Conservation (phyloP, 225 moss, liverwort and hornwort species). For the Lunularia cruciata region DNA sequence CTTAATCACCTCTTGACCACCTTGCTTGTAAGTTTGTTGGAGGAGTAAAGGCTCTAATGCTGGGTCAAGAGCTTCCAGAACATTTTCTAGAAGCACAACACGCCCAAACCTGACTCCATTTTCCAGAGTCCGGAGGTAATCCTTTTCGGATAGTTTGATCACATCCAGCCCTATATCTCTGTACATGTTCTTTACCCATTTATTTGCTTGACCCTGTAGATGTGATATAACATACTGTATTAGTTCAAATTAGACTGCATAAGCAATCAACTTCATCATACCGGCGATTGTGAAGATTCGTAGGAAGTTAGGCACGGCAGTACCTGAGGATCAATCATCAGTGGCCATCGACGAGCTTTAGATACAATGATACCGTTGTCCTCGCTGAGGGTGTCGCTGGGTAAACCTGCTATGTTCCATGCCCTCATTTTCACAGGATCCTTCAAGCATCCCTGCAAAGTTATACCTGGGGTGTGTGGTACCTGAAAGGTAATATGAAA, state of each 20-base stretch:
- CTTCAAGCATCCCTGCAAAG: conserved; percentile 65
- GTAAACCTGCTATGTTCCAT: conserved; percentile 90
- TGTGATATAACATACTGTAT: background rate
- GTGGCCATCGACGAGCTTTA: conserved; percentile 82
- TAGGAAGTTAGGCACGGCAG: background rate
- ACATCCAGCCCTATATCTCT: conserved; percentile 85
- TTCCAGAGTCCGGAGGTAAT: conserved; percentile 81
- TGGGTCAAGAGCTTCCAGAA: conserved; percentile 76
- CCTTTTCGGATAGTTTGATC: conserved; percentile 76
- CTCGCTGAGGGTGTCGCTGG: conserved; percentile 89
- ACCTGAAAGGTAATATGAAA: no score
- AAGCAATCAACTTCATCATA: background rate
- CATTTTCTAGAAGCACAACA: conserved; percentile 68
- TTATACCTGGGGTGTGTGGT: conserved; percentile 71
- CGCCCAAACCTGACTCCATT: conserved; percentile 83
- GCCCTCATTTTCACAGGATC: conserved; percentile 78
- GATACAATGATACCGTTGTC: conserved; percentile 90
- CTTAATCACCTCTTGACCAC: conserved; percentile 90
- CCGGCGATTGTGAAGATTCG: background rate
- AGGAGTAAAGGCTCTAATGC: conserved; percentile 81
- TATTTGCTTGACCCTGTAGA: conserved; percentile 95
- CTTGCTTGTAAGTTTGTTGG: conserved; percentile 84
- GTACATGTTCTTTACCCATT: conserved; percentile 94
- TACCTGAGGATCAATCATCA: conserved; percentile 98
- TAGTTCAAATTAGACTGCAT: background rate